phyloP scores from a whole-genome alignment of 345 rosid genomes.

The Eucalyptus curtisii region DNA sequence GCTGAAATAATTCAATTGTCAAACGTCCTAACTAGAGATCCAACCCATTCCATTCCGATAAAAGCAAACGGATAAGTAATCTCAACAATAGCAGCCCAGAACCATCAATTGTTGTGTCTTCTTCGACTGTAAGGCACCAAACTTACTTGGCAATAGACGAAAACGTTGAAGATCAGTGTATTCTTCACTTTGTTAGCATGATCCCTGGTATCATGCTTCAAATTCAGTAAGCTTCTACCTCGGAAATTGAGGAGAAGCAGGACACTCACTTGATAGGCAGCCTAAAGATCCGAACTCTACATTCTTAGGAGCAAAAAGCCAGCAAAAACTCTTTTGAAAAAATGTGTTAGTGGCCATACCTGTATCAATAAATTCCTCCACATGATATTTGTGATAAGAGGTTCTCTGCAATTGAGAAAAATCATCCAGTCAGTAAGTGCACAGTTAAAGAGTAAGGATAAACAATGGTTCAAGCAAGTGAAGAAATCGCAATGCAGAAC shows the following conservation, averaged over 20 bases:
- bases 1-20: background rate
- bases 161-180: constrained; percentile 84
- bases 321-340: background rate
- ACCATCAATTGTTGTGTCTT: background rate
- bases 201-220: constrained; percentile 8
- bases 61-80: background rate
- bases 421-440: background rate
- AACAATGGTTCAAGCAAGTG: background rate
- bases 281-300: constrained; percentile 29
- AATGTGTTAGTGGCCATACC: constrained; percentile 17
- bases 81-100: background rate
- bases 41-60: background rate
- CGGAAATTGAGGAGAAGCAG: constrained; percentile 66
- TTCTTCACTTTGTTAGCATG: constrained; percentile 58
- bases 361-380: constrained; percentile 95
- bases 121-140: background rate
- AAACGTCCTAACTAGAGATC: background rate
- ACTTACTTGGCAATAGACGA: constrained; percentile 88
- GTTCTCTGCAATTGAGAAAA: constrained; percentile 48
- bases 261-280: constrained; percentile 66
- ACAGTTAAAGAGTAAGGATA: background rate
- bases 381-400: constrained; percentile 95
- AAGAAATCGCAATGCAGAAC: background rate
- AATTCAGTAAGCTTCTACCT: constrained; percentile 47
- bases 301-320: background rate